Evolutionary conservation across 2,329 filamentous ascomycete genomes (phyloP).

Genomic region (Botrytis hyacinthi): DNA sequence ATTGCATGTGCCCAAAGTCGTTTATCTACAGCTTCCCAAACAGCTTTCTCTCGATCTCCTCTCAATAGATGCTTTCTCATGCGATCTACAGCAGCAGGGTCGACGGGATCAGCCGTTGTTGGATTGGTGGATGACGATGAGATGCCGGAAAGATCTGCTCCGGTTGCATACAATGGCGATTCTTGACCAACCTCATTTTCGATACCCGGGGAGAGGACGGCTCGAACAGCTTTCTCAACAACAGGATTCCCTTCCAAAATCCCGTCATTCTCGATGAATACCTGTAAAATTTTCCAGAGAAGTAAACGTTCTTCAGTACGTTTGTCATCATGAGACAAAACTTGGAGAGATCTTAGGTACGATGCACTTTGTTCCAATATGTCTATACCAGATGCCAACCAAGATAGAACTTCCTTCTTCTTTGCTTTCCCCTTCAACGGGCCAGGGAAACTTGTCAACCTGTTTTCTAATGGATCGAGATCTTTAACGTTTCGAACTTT

Average conservation of each 20-base stretch:
- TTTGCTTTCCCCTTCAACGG: constrained; percentile 86
- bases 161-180: constrained; percentile 40
- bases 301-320: constrained; percentile 75
- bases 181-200: constrained; percentile 34
- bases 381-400: constrained; percentile 77
- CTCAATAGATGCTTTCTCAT: constrained; percentile 71
- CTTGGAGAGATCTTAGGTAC: constrained; percentile 46
- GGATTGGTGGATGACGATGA: constrained; percentile 38
- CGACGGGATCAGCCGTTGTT: constrained; percentile 63
- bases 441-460: constrained; percentile 79
- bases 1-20: constrained; percentile 96
- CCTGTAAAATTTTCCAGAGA: constrained; percentile 80
- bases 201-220: constrained; percentile 64
- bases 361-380: constrained; percentile 58
- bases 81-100: constrained; percentile 66
- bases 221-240: constrained; percentile 72
- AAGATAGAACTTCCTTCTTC: constrained; percentile 87
- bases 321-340: constrained; percentile 61
- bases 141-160: constrained; percentile 43
- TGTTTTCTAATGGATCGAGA: constrained; percentile 67
- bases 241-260: constrained; percentile 68
- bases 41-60: constrained; percentile 85
- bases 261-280: constrained; percentile 86
- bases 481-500: constrained; percentile 75
- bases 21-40: constrained; percentile 91